Base-by-base conservation (phyloP, 164 flowering plant genomes). In the Dillenia suffruticosa region DNA sequence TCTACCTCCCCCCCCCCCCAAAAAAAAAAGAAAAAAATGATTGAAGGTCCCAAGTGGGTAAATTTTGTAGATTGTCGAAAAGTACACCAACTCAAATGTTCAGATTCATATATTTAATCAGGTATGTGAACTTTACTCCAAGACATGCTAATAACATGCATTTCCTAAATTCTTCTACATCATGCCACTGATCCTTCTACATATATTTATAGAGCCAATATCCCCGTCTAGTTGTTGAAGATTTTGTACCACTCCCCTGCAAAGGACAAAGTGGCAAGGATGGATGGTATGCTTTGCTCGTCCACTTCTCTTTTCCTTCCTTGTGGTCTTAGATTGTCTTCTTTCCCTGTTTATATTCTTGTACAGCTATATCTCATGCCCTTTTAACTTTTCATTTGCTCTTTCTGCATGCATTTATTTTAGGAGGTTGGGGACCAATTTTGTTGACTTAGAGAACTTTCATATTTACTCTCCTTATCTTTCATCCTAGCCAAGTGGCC, bases 71-170 rank as follows among this genome's bases (percentile, higher is more conserved):
- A 90, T 95, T 73, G 82, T 95, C 24, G 97, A 92, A 67, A 95
- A 88, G 68, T 95, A 95, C 69, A 50, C 87, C 51, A 75, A 74
- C 0, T 82, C 97, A 66, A 86, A 92, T 47, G 67, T 95, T 49
- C 77, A 92, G 46, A 92, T 95, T 63, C 99, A 92, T 66, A 90
- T 97, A 62, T 92, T 95, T 63, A 95, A 87, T 68, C 99, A 88
- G 98, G 99, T 95, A 19, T 16, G 77, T 26, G 56, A 47, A 43
- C 59, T 24, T 52, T 46, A 17, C 44, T 51, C 14, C 54, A 63
- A 32, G 13, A 10, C 63, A 44, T 64, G 50, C 49, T 69, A 55
- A 32, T 64, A 13, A 9, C 46, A n/a, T 53, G 7, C 1, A 12
- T 48, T 67, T 26, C 15, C 49, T 5, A 32, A 45, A 1, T 32